Base-by-base conservation (phyloP, 2,329 filamentous ascomycete species). In the Penicillium olsonii region DNA sequence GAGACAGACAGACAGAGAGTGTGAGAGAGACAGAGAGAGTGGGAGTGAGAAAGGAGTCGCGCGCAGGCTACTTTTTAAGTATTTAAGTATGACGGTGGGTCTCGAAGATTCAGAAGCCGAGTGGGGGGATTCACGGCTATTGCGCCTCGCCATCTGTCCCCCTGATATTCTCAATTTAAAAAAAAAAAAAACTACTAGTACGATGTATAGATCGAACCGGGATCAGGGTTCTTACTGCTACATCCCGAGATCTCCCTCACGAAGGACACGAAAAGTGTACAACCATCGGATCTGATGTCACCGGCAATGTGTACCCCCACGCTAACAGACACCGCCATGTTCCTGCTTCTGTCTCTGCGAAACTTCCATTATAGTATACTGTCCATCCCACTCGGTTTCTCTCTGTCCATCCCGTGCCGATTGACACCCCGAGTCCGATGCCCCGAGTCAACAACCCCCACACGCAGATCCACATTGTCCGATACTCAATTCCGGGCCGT, bases 11-110 rank as follows among this genome's bases (percentile, higher is more conserved):
- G 20, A 31, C n/a, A 37, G 49, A 24, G 33, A 50, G 38, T 20
- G 15, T 42, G 49, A 39, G 41, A 45, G 19, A 50, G 29, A 31
- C 14, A 31, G 5, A n/a, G n/a, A 31, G n/a, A n/a, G n/a, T n/a
- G n/a, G n/a, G n/a, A 31, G 49, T 39, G 43, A 43, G 19, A 51
- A 45, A 49, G 44, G 22, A 45, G 47, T 48, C 47, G 54, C 48
- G 50, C 47, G 42, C 22, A 48, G 47, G 34, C 42, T 50, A 53
- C 46, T 47, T 53, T 60, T 57, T 53, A 64, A 61, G 56, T 61
- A 64, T 56, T 60, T 56, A 64, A 59, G 55, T 61, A 63, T 62
- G 53, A 63, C 44, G 48, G 59, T 61, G 58, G 60, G 53, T 59
- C 56, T 48, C 48, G 50, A 39, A 53, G 31, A 43, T 55, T 17